Percentiles rank a stretch among this genome's conserved stretches.
Conservation (phyloP, 2,329 filamentous ascomycete genomes). For the Microascus cirrosus region DNA sequence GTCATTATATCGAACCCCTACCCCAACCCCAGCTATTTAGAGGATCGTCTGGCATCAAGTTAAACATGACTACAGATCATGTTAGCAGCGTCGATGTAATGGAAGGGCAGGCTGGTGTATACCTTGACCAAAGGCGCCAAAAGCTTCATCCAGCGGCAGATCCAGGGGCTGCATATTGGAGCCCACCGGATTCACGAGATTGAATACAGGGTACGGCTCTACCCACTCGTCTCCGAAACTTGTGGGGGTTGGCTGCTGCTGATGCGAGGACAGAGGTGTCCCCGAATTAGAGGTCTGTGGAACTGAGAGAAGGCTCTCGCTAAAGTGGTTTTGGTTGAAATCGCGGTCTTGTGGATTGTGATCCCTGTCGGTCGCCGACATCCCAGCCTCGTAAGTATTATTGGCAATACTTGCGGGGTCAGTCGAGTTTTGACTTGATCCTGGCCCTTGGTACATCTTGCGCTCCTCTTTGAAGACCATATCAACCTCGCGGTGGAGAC, state of each 20-base stretch:
- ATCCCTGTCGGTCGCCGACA: neutral
- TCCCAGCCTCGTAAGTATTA: neutral
- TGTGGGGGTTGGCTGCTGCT: neutral
- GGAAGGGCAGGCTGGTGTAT: neutral
- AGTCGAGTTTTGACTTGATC: neutral
- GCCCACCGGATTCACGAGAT: neutral
- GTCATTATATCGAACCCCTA: slow-evolving; percentile 1
- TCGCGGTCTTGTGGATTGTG: neutral
- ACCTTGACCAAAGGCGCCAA: slow-evolving; percentile 8
- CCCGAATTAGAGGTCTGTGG: neutral
- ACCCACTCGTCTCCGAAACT: slow-evolving; percentile 1
- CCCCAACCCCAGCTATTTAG: slow-evolving; percentile 7
- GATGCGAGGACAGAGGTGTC: neutral
- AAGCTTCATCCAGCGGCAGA: slow-evolving; percentile 7
- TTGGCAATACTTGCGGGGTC: neutral
- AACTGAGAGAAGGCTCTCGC: neutral
- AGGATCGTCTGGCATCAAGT: slow-evolving; percentile 6
- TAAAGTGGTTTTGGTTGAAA: neutral
- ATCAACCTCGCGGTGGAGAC: slow-evolving; percentile 8
- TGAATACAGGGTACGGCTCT: neutral
- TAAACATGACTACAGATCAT: slow-evolving; percentile 4
- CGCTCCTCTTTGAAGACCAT: slow-evolving; percentile 6
- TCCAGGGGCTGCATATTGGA: slow-evolving; percentile 5
- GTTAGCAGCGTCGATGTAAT: neutral
- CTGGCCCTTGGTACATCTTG: neutral